phyloP scores from a whole-genome alignment of 2,329 filamentous ascomycete genomes.

The Aspergillus sp. region DNA sequence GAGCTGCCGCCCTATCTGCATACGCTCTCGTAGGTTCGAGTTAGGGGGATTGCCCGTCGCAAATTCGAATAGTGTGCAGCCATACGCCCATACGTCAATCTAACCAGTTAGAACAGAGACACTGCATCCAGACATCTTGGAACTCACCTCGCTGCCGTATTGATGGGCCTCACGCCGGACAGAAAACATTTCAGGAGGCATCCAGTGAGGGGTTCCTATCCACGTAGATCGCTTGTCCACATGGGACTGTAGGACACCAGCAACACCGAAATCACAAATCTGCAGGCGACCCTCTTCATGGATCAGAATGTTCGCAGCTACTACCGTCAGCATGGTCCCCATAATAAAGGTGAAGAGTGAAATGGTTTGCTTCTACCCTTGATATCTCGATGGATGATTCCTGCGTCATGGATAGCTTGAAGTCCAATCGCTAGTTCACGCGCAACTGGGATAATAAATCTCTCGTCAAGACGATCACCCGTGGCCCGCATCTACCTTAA shows the following conservation, averaged over 20 bases:
- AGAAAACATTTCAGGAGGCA: constrained; percentile 54
- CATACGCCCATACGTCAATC: constrained; percentile 46
- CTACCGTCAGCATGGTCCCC: constrained; percentile 3
- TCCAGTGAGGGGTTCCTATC: constrained; percentile 59
- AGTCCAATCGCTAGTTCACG: constrained; percentile 55
- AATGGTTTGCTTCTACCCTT: constrained; percentile 41
- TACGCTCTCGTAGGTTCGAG: constrained; percentile 38
- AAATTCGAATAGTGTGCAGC: constrained; percentile 43
- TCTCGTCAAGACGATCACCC: constrained; percentile 47
- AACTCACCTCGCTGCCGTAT: constrained; percentile 40
- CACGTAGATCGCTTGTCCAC: constrained; percentile 56
- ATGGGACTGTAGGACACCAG: constrained; percentile 53
- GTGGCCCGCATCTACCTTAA: constrained; percentile 42
- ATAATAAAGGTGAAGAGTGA: not conserved
- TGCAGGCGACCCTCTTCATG: constrained; percentile 56
- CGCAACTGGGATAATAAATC: constrained; percentile 56
- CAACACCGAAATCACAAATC: constrained; percentile 59
- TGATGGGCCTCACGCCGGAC: constrained; percentile 32
- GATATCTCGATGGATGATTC: constrained; percentile 57
- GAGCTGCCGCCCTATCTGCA: constrained; percentile 40
- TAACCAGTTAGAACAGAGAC: constrained; percentile 13
- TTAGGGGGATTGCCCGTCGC: constrained; percentile 44
- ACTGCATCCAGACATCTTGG: not conserved
- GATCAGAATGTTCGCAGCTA: constrained; percentile 55
- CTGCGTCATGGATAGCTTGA: constrained; percentile 56